These are phyloP conservation scores for Botryotinia calthae DNA, from an alignment of 2,329 filamentous ascomycete genomes.

Conservation along the genomic window DNA sequence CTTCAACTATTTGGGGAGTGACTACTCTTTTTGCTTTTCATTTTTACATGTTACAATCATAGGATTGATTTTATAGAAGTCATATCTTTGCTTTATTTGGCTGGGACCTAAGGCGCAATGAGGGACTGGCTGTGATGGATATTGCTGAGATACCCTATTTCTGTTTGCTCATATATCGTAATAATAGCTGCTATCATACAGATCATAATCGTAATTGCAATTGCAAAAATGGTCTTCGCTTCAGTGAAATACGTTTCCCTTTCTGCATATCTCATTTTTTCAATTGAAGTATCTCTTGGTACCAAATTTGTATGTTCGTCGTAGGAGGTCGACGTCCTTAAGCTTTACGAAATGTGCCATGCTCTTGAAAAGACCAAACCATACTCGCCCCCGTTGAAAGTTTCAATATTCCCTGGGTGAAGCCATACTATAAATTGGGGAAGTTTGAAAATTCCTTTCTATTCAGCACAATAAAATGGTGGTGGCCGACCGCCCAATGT, in stretches of 20 bases:
- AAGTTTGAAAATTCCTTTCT: too few species aligned
- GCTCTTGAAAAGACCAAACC: not conserved
- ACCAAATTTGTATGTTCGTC: not conserved
- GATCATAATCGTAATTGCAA: not conserved
- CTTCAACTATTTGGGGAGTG: constrained; percentile 41
- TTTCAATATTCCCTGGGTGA: not conserved
- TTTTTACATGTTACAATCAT: not conserved
- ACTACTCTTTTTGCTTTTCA: not conserved
- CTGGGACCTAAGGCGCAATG: constrained; percentile 5
- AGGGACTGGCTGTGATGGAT: not conserved
- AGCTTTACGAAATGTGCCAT: not conserved
- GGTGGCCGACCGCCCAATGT: not conserved
- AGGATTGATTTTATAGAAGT: not conserved
- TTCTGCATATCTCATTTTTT: not conserved
- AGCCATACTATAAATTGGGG: not conserved
- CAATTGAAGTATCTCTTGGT: not conserved
- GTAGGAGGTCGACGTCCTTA: not conserved
- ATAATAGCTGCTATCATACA: constrained; percentile 22
- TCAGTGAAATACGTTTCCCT: not conserved
- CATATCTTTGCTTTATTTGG: constrained; percentile 5
- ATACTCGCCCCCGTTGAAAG: not conserved
- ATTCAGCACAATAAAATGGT: not conserved
- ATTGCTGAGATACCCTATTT: constrained; percentile 14
- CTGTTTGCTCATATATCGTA: not conserved
- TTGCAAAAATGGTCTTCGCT: not conserved